Evolutionary conservation across 1,139 yeast species (phyloP).

Genomic region (Diutina ranongensis): DNA sequence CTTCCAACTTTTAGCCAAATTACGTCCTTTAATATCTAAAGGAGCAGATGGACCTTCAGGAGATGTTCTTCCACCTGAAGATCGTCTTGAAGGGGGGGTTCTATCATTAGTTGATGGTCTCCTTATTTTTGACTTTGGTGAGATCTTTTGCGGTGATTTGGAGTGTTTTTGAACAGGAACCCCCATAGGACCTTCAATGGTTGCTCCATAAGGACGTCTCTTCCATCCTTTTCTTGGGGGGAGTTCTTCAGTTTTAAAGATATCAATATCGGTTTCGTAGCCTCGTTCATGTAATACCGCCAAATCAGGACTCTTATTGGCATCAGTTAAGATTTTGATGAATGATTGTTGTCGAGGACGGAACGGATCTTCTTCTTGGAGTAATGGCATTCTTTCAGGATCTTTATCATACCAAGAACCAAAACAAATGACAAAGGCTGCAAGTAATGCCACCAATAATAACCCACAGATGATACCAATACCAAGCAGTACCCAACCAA

Average conservation of each 20-base stretch:
- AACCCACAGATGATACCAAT: constrained; percentile 56
- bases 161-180: too few relatives aligned
- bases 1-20: not conserved
- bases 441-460: constrained; percentile 13
- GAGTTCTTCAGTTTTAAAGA: not conserved
- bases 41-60: too few relatives aligned
- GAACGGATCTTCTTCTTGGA: not conserved
- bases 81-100: too few relatives aligned
- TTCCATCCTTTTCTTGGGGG: not conserved
- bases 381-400: not conserved
- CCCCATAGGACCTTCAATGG: not conserved
- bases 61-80: too few relatives aligned
- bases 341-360: not conserved
- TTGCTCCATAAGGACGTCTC: not conserved
- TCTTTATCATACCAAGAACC: not conserved
- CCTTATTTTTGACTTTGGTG: too few relatives aligned
- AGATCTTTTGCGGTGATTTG: not conserved
- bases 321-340: not conserved
- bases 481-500: constrained; percentile 57
- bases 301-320: not conserved
- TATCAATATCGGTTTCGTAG: constrained; percentile 4
- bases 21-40: not conserved
- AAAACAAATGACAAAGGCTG: not conserved
- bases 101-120: too few relatives aligned
- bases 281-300: not conserved